Evolutionary conservation across 2,329 filamentous ascomycete genomes (phyloP), one percentile per base, ranked within the genome.

Genomic region (Torrubiella hemipterigena): DNA sequence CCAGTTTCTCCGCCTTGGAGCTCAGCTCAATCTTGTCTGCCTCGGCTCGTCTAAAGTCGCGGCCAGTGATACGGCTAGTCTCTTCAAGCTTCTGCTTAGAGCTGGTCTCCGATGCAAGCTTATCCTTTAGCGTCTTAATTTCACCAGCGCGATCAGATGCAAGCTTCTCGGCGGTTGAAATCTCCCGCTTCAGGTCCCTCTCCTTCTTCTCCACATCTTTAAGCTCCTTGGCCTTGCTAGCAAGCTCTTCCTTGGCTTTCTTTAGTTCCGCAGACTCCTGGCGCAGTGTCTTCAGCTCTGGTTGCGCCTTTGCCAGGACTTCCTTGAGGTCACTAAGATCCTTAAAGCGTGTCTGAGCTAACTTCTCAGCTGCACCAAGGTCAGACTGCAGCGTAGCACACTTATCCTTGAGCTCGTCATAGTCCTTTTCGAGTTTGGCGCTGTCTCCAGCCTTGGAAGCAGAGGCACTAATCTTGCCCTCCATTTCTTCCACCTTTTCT

Each of bases 301-400:
- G 81, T 47, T 95, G 87, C 1, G 81, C 72, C 51, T 91, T 93
- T 42, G 86, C 78, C 18, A 95, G 56, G 3, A 87, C 65, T 38
- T 89, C 81, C 14, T 79, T 72, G 27, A 94, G 61, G 17, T 93
- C 82, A 0, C 77, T 78, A 2, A 95, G 61, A 37, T 96, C 87
- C 52, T 86, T 93, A 62, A 86, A 96, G 18, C 91, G 71, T 12
- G 73, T 80, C 38, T 93, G 79, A 1, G 91, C 85, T 10, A 96
- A 69, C 54, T 93, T 77, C 50, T 95, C 78, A 0, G 87, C 81
- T 3, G 86, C 86, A 3, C 77, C 80, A 4, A 96, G 67, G 48
- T 98, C 89, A 0, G 80, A 83, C 47, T 93, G 77, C 13, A 95
- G 55, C 0, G 71, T 69, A 3, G 73, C 63, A 1, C 77, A 73